These are phyloP conservation scores for Plenodomus lindquistii DNA, from an alignment of 2,329 filamentous ascomycete genomes.

Conservation along the genomic window DNA sequence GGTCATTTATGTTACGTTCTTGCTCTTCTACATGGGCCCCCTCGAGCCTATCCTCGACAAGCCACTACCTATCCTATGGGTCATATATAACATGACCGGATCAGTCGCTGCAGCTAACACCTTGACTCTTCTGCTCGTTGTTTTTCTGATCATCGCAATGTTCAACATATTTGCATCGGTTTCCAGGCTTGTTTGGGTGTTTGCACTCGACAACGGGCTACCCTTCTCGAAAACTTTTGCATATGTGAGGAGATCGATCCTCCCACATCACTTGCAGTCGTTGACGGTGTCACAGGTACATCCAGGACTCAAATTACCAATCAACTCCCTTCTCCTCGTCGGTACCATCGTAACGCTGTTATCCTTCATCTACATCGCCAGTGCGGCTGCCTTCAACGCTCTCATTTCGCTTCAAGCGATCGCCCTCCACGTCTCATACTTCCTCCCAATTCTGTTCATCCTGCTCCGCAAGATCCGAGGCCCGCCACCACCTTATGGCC, in stretches of 20 bases:
- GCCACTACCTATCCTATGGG: slow-evolving; percentile 42
- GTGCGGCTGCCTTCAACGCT: slow-evolving; percentile 42
- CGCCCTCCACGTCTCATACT: slow-evolving; percentile 39
- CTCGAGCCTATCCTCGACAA: slow-evolving; percentile 25
- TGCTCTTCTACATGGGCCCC: slow-evolving; percentile 52
- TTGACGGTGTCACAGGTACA: slow-evolving; percentile 22
- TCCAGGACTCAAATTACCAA: slow-evolving; percentile 29
- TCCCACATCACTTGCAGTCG: too few species aligned
- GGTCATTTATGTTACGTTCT: slow-evolving; percentile 49
- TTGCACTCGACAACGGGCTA: slow-evolving; percentile 53
- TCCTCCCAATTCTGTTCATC: slow-evolving; percentile 36
- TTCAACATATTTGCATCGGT: slow-evolving; percentile 53
- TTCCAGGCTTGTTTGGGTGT: slow-evolving; percentile 55
- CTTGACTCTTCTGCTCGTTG: slow-evolving; percentile 45
- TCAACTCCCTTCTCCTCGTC: slow-evolving; percentile 30
- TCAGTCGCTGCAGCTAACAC: slow-evolving; percentile 48
- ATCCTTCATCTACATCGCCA: slow-evolving; percentile 37
- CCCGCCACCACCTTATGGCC: slow-evolving; percentile 26
- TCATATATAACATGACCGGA: slow-evolving; percentile 47
- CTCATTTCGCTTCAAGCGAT: slow-evolving; percentile 38
- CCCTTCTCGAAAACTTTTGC: slow-evolving; percentile 43
- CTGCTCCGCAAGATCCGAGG: slow-evolving; percentile 23
- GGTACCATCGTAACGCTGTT: slow-evolving; percentile 36
- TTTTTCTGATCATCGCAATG: slow-evolving; percentile 46
- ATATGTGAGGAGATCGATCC: slow-evolving; percentile 25